Percentiles rank a stretch among this genome's conserved stretches.
These are phyloP conservation scores for Tetrapyrgos nigripes DNA, from an alignment of 1,284 basidiomycete species.

Conservation along the genomic window DNA sequence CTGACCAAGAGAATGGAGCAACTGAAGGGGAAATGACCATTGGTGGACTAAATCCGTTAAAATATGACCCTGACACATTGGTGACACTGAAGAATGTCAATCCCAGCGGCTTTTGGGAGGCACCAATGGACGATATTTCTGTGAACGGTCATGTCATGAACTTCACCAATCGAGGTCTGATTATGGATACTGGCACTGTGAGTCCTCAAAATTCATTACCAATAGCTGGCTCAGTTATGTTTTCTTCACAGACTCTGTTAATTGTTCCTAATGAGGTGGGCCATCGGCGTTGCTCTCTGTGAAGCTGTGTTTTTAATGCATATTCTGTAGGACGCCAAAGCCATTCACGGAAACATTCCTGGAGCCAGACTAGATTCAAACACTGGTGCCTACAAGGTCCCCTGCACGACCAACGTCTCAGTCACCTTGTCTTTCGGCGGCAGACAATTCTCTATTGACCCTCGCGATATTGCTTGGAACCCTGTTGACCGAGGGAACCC, in stretches of 20 bases:
- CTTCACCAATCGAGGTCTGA: conserved; percentile 59
- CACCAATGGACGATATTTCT: conserved; percentile 55
- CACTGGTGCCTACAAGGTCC: conserved; percentile 67
- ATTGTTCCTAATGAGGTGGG: conserved; percentile 49
- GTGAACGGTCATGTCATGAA: conserved; percentile 56
- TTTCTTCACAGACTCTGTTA: conserved; percentile 52
- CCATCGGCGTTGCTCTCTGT: background rate
- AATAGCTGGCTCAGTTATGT: background rate
- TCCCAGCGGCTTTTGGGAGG: conserved; percentile 75
- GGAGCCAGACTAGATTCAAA: conserved; percentile 60
- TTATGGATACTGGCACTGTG: conserved; percentile 78
- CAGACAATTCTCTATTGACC: conserved; percentile 61
- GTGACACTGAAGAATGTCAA: conserved; percentile 64
- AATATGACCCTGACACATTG: conserved; percentile 58
- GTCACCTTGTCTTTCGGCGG: conserved; percentile 74
- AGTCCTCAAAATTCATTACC: conserved; percentile 16
- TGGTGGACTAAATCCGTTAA: conserved; percentile 71
- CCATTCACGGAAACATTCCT: conserved; percentile 58
- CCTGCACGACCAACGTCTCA: conserved; percentile 69
- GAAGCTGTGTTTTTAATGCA: conserved; percentile 44
- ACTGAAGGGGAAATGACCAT: conserved; percentile 72
- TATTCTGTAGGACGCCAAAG: conserved; percentile 57
- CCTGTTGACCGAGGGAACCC: conserved; percentile 64
- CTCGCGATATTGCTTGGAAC: conserved; percentile 71
- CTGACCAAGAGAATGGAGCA: conserved; percentile 43